Conservation (phyloP, 768 basidiomycete genomes). For the Cantharellus cinnabarinus region DNA sequence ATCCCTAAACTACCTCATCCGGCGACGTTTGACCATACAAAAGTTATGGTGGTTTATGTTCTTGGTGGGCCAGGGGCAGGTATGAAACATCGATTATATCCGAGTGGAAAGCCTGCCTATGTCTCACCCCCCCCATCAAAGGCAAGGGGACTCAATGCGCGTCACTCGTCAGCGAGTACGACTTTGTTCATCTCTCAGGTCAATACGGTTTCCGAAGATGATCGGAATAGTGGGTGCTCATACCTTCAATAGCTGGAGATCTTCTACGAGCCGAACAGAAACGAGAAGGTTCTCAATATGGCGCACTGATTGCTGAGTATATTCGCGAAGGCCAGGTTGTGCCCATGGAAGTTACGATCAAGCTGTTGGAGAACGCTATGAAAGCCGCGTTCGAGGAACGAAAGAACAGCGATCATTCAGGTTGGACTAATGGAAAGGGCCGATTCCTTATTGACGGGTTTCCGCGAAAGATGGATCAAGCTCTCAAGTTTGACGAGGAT, state of each 20-base stretch:
- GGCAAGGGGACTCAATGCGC: constrained; percentile 95
- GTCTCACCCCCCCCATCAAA: constrained; percentile 14
- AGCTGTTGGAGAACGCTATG: constrained; percentile 90
- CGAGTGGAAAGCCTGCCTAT: background rate
- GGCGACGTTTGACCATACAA: constrained; percentile 41
- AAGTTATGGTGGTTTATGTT: constrained; percentile 82
- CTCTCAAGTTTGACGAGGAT: constrained; percentile 67
- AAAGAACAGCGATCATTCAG: constrained; percentile 21
- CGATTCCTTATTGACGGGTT: constrained; percentile 95
- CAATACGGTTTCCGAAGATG: background rate
- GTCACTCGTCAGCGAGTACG: constrained; percentile 61
- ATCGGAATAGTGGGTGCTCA: background rate
- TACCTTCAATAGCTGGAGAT: constrained; percentile 55
- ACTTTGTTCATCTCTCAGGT: constrained; percentile 90
- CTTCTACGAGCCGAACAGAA: constrained; percentile 86
- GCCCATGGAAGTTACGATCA: constrained; percentile 91
- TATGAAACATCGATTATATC: constrained; percentile 12
- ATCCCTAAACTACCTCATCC: background rate
- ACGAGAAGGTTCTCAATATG: constrained; percentile 65
- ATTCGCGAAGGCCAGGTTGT: constrained; percentile 89
- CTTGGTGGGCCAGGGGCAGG: constrained; percentile 95
- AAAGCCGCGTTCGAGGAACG: constrained; percentile 28
- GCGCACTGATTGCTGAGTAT: constrained; percentile 64
- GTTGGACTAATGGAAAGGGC: constrained; percentile 52
- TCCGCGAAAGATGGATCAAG: constrained; percentile 98